Conservation (phyloP, 148 eudicot genomes). For the Vaccinium darrowii region DNA sequence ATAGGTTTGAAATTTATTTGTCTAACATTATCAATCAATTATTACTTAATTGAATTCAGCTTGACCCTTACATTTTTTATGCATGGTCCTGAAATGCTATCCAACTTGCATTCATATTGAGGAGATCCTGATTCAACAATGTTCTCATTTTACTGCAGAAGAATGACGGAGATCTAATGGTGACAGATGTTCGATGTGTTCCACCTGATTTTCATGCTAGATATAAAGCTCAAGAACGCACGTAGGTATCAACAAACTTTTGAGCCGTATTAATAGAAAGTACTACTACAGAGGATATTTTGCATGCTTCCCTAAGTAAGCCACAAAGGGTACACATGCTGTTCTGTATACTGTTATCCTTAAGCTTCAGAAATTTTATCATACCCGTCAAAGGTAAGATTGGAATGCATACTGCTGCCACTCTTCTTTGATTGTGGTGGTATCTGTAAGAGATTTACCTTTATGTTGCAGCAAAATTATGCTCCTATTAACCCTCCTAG, state of each 20-base stretch:
- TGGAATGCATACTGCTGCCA: neutral
- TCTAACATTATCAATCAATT: neutral
- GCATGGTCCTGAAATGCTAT: neutral
- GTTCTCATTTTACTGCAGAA: conserved; percentile 49
- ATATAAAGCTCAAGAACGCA: conserved; percentile 93
- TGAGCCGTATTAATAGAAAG: neutral
- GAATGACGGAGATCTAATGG: conserved; percentile 65
- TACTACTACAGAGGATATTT: neutral
- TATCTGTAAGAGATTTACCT: conserved; percentile 8
- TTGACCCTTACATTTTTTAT: conserved; percentile 8
- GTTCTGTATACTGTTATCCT: neutral
- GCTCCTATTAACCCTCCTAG: neutral
- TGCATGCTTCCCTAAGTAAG: neutral
- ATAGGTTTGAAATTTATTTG: conserved; percentile 48
- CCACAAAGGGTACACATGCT: neutral
- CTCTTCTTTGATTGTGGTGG: conserved; percentile 1
- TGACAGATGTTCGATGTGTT: conserved; percentile 75
- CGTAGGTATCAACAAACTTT: conserved; percentile 65
- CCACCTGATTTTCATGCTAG: conserved; percentile 87
- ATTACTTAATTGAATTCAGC: neutral
- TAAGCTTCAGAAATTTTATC: neutral
- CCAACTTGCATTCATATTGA: neutral
- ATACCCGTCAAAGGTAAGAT: neutral
- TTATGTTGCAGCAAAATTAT: neutral
- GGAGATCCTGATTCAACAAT: conserved; percentile 12